Evolutionary conservation across 495 filamentous ascomycete species (phyloP), one percentile per base, ranked within the genome.

Genomic region (Penicillium mononematosum): DNA sequence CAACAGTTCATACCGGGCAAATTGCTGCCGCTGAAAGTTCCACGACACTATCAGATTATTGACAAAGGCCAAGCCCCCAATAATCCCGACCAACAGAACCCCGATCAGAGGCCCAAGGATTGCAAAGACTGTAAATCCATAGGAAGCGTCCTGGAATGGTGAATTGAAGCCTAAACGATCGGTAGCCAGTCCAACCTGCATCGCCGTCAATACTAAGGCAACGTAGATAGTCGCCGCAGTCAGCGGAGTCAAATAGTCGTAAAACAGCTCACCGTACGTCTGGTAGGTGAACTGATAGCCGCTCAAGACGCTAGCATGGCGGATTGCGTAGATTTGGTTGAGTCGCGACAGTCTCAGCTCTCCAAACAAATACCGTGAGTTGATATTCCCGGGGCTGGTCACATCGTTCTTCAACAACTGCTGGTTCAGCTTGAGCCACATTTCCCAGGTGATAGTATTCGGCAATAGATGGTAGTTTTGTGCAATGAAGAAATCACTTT

Each of bases 151-250:
- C 51, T 79, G 72, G 57, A 85, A 85, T 1, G 70, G 27, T 5
- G 53, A 38, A 55, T 73, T 78, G 0, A 53, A 36, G 7, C 64
- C 36, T 0, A 85, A 66, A 4, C 50, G 52, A 1, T 70, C 66
- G 1, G 79, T 80, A 7, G 71, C 75, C 0, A 83, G 67, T 0
- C 83, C 84, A 41, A 85, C 83, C 59, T 85, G 83, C 76, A 87
- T 81, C 27, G 82, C 83, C 0, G 77, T 75, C 50, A 85, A 67
- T 5, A 83, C 78, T 9, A 85, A 62, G n/a, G 71, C 77, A 20
- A 85, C 64, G 55, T 81, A 86, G 9, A 77, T 74, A 8, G 78
- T 71, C 1, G 69, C 66, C 5, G 73, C 63, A 0, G 76, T 66
- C 0, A 85, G 43, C 60, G 73, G 70, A 1, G 71, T 68, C 29